Percentiles rank a stretch among this genome's conserved stretches.
Evolutionary conservation across 176 grass and related monocot species (phyloP).

Genomic region (Thinopyrum elongatum): DNA sequence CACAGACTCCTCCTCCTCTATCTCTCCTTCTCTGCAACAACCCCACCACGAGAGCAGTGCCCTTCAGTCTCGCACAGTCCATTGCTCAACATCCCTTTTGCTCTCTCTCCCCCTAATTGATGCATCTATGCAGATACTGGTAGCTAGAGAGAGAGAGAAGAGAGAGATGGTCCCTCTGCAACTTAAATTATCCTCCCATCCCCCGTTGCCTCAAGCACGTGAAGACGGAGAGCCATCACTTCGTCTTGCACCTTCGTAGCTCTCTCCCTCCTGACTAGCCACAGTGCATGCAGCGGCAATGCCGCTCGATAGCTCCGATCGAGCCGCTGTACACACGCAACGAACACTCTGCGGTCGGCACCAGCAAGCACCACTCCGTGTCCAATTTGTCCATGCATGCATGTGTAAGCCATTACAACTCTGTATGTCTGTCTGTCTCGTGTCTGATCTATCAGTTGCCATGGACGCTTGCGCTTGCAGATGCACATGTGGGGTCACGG

Average conservation of each 20-base stretch:
- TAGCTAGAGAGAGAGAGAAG: background rate
- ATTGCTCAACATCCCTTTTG: conserved; percentile 41
- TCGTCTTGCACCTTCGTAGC: conserved; percentile 31
- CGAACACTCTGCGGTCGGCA: background rate
- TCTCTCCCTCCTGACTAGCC: conserved; percentile 14
- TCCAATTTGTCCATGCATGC: conserved; percentile 9
- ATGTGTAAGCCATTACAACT: background rate
- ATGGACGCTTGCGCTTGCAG: conserved; percentile 17
- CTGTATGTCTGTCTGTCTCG: background rate
- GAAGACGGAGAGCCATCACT: conserved; percentile 32
- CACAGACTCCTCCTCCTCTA: background rate
- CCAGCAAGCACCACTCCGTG: background rate
- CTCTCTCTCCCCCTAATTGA: background rate
- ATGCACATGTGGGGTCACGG: conserved; percentile 96
- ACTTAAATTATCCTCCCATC: conserved; percentile 29
- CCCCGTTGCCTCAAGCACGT: conserved; percentile 21
- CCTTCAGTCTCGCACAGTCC: conserved; percentile 12
- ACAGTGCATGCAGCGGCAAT: conserved; percentile 8
- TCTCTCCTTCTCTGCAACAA: conserved; percentile 10
- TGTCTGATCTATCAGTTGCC: background rate
- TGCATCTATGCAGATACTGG: background rate
- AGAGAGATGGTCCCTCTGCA: conserved; percentile 25
- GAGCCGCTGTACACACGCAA: background rate
- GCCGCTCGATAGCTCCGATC: background rate
- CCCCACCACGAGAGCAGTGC: conserved; percentile 60